These are phyloP conservation scores for Auricularia sp. DNA, from an alignment of 768 basidiomycete genomes.

Conservation along the genomic window DNA sequence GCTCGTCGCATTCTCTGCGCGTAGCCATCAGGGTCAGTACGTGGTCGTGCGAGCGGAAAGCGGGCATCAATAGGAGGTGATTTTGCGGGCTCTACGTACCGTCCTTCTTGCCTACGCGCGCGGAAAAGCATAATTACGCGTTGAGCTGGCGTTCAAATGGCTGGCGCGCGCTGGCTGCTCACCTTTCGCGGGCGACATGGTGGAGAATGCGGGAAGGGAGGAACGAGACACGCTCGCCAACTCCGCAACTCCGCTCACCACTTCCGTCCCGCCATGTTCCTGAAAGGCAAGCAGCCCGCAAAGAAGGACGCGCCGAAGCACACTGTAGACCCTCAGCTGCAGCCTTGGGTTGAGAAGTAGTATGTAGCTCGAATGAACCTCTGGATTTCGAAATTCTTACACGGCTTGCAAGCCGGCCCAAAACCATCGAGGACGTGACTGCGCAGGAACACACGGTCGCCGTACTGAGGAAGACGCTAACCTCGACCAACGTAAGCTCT, in stretches of 20 bases:
- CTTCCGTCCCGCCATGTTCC: slow-evolving; percentile 42
- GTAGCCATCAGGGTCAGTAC: not conserved
- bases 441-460: slow-evolving; percentile 95
- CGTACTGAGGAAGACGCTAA: slow-evolving; percentile 82
- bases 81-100: not conserved
- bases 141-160: not conserved
- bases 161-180: not conserved
- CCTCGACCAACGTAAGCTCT: slow-evolving; percentile 73
- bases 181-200: not conserved
- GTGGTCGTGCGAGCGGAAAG: not conserved
- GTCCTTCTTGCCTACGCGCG: not conserved
- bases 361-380: slow-evolving; percentile 25
- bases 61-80: not conserved
- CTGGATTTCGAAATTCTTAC: slow-evolving; percentile 1
- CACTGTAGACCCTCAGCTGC: slow-evolving; percentile 44
- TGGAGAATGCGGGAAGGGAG: not conserved
- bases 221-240: not conserved
- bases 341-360: slow-evolving; percentile 99
- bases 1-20: not conserved
- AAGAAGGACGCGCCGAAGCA: slow-evolving; percentile 25
- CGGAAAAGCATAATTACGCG: not conserved
- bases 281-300: slow-evolving; percentile 35
- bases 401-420: slow-evolving; percentile 61
- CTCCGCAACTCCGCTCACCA: not conserved
- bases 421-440: slow-evolving; percentile 95